phyloP scores from a whole-genome alignment of 257 asterid genomes.

The Lycium barbarum region DNA sequence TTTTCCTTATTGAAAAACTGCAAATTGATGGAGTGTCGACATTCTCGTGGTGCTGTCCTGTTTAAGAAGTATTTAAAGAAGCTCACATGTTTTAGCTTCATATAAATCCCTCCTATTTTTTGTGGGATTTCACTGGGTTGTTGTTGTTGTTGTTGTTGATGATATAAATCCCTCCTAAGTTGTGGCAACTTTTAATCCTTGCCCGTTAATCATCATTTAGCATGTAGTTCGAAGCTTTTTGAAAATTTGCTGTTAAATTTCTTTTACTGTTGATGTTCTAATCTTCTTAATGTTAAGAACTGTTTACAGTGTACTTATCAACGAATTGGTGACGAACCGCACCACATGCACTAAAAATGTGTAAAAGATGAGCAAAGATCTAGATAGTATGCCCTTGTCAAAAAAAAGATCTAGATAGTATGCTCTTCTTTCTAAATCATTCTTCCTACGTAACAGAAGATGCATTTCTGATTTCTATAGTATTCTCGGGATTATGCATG shows the following conservation, averaged over 20 bases:
- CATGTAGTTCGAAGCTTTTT: not conserved
- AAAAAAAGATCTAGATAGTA: not conserved
- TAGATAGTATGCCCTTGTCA: not conserved
- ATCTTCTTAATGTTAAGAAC: conserved; percentile 10
- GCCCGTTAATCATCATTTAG: not conserved
- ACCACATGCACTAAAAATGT: not conserved
- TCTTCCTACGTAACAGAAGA: not conserved
- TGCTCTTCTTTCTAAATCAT: conserved; percentile 3
- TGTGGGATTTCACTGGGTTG: too few relatives aligned
- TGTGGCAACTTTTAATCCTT: not conserved
- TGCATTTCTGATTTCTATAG: conserved; percentile 2
- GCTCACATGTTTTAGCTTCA: not conserved
- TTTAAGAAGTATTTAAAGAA: not conserved
- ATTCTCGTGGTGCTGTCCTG: not conserved
- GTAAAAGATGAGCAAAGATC: conserved; percentile 8
- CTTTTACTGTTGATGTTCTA: not conserved
- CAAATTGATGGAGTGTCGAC: not conserved
- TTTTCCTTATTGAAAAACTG: not conserved
- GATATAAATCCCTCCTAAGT: not conserved
- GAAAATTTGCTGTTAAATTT: not conserved
- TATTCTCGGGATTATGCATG: not conserved
- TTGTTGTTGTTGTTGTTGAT: too few relatives aligned
- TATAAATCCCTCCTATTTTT: not conserved
- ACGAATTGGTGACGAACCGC: not conserved
- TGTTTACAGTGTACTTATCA: not conserved